Evolutionary conservation across 2,329 filamentous ascomycete genomes (phyloP), one percentile per base, ranked within the genome.

Genomic region (Leptographium flavum): DNA sequence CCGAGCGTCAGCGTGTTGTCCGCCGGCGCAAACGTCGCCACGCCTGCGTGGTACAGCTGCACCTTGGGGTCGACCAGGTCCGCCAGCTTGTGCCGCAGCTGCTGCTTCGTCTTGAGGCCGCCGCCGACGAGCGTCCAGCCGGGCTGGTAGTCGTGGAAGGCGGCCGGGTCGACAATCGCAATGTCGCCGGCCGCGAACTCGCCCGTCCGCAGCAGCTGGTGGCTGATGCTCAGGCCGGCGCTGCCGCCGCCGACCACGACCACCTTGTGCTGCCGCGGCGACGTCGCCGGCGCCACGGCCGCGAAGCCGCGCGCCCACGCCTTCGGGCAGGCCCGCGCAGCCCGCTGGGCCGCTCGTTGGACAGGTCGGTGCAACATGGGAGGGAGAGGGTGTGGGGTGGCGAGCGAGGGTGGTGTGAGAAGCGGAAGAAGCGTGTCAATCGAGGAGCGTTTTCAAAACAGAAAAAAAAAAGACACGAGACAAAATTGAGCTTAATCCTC

Each of bases 111-210:
- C 59, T 81, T 81, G 33, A 83, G 65, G 4, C 79, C 79, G 33
- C 74, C 77, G 38, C 78, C 79, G 2, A 82, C 79, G 1, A 83
- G 65, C 2, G 79, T 83, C 78, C 78, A 83, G 45, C 79, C 79
- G 1, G 79, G 76, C 58, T 83, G 79, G 57, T 81, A 83, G 61
- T 83, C 68, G 55, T 83, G 78, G 66, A 68, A 78, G 50, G 62
- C 56, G 1, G 78, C 68, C 0, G 79, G 79, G 50, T 83, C 79
- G 38, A 83, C 61, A 22, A 83, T 54, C 25, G 79, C 78, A 49
- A 83, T 79, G 48, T 83, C 79, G 27, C 75, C 65, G 37, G 67
- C 61, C 0, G 58, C 51, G 54, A 81, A 81, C 23, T 67, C 67
- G 37, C 74, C 76, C 0, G 68, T 65, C 2, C 69, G 69, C 4